Evolutionary conservation across 495 filamentous ascomycete species (phyloP).

Genomic region (Talaromyces ruber): DNA sequence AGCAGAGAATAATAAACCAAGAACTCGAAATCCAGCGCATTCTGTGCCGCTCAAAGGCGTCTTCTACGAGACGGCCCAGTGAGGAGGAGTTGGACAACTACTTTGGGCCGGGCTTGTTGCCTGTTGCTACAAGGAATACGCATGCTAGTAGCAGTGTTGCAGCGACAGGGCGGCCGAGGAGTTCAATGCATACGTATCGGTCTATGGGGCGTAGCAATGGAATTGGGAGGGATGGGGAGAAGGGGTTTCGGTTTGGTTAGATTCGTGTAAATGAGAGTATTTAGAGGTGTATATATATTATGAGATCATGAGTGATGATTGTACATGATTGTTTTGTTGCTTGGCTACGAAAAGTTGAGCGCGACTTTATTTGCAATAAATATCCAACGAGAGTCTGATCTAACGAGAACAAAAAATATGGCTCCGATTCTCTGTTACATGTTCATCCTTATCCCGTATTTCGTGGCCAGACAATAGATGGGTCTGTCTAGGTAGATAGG

Average conservation of each 20-base stretch:
- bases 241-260: not conserved
- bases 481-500: not conserved
- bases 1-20: slow-evolving; percentile 2
- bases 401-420: no score
- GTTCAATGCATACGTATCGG: slow-evolving; percentile 1
- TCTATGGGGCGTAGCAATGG: not conserved
- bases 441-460: no score
- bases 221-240: not conserved
- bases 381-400: no score
- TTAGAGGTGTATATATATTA: not conserved
- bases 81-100: slow-evolving; percentile 18
- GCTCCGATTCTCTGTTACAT: no score
- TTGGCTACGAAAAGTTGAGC: not conserved
- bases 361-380: not conserved
- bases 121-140: slow-evolving; percentile 19
- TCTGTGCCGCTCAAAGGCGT: slow-evolving; percentile 12
- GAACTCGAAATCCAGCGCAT: slow-evolving; percentile 25
- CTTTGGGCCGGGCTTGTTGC: slow-evolving; percentile 23
- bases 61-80: slow-evolving; percentile 17
- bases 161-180: not conserved
- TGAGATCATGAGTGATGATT: not conserved
- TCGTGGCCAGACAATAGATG: no score
- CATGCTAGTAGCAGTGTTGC: not conserved
- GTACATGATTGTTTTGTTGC: not conserved
- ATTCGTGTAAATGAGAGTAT: not conserved